phyloP scores from a whole-genome alignment of 2,329 filamentous ascomycete genomes.

The Beauveria australis region DNA sequence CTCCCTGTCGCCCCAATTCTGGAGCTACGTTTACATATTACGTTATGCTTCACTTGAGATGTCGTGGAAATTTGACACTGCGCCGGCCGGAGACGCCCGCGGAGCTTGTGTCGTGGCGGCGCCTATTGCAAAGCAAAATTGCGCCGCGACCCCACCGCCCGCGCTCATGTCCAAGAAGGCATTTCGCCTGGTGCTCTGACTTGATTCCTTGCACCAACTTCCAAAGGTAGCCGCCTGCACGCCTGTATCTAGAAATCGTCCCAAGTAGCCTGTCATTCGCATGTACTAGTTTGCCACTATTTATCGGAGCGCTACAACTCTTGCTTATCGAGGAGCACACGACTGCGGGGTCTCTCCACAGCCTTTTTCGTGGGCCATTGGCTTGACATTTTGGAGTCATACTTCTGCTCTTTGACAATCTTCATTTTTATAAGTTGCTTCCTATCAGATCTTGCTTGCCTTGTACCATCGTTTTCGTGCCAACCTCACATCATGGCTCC shows the following conservation, averaged over 20 bases:
- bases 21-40: no score
- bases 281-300: not conserved
- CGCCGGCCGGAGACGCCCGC: conserved; percentile 7
- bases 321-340: not conserved
- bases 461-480: not conserved
- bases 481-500: conserved; percentile 45
- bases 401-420: not conserved
- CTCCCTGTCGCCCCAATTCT: no score
- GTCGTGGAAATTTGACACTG: no score
- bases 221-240: not conserved
- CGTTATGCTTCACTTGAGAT: no score
- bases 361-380: not conserved
- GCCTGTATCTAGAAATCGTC: not conserved
- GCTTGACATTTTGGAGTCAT: not conserved
- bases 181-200: not conserved
- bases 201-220: not conserved
- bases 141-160: not conserved
- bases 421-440: not conserved
- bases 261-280: no score
- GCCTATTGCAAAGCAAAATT: not conserved
- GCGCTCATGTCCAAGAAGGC: not conserved
- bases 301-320: not conserved
- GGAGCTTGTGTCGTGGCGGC: not conserved
- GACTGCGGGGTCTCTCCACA: conserved; percentile 10
- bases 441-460: not conserved